These are phyloP conservation scores for Dactylis glomerata DNA, from an alignment of 176 grass and related monocot species.

Conservation along the genomic window DNA sequence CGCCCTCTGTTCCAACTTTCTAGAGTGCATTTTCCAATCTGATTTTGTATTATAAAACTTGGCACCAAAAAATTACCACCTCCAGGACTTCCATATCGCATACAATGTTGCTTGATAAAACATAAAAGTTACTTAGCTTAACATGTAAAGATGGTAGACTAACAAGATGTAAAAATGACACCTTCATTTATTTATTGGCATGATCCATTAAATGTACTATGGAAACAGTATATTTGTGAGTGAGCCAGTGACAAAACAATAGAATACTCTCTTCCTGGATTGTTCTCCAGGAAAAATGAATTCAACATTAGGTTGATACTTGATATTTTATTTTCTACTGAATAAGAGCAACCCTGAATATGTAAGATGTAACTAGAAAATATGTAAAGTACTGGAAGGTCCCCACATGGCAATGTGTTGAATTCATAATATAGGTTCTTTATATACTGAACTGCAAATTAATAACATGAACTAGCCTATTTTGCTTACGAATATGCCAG, in stretches of 20 bases:
- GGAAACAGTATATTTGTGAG: background rate
- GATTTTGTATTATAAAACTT: background rate
- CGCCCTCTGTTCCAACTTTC: background rate
- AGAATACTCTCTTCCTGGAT: background rate
- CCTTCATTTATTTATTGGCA: background rate
- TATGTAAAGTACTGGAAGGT: background rate
- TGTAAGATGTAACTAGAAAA: background rate
- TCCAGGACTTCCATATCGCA: background rate
- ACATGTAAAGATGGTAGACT: background rate
- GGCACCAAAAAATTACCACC: background rate
- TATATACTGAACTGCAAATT: background rate
- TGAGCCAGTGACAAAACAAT: background rate
- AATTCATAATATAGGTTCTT: background rate
- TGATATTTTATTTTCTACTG: conserved; percentile 17
- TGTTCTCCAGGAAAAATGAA: background rate
- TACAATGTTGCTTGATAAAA: background rate
- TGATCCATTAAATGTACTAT: background rate
- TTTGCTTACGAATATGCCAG: background rate
- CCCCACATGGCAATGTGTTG: background rate
- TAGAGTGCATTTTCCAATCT: background rate
- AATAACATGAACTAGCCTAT: background rate
- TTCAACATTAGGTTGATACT: background rate
- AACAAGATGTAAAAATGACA: background rate
- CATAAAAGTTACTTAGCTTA: background rate
- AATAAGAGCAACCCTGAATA: background rate